phyloP scores from a whole-genome alignment of 2,329 filamentous ascomycete genomes.

The Epichloe bromicola region DNA sequence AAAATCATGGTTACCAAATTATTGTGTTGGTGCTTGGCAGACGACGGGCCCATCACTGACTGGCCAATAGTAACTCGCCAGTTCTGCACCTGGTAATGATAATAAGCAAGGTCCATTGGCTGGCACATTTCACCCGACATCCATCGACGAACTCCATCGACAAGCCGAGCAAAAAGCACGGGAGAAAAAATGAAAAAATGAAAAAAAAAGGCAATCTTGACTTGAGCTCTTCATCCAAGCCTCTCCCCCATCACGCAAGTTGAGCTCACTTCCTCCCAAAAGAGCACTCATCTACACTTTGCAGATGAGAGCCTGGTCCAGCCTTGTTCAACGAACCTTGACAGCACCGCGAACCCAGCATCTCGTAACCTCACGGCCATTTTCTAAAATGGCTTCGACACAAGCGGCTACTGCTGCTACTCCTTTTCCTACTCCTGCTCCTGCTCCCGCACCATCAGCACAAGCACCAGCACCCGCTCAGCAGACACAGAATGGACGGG shows the following conservation, averaged over 20 bases:
- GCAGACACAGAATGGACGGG: constrained; percentile 1
- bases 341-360: not conserved
- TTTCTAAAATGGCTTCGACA: constrained; percentile 7
- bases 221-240: not conserved
- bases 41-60: not conserved
- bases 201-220: not conserved
- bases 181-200: not conserved
- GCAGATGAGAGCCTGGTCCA: constrained; percentile 8
- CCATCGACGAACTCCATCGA: too few relatives aligned
- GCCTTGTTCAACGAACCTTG: constrained; percentile 1
- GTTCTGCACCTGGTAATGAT: not conserved
- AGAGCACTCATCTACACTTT: not conserved
- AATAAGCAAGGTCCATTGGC: constrained; percentile 4
- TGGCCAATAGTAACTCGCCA: constrained; percentile 3
- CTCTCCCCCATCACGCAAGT: too few relatives aligned
- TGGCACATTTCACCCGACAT: not conserved
- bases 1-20: too few relatives aligned
- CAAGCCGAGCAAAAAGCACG: not conserved
- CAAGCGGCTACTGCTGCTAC: constrained; percentile 2
- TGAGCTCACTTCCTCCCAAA: too few relatives aligned
- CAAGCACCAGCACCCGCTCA: not conserved
- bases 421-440: not conserved
- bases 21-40: too few relatives aligned
- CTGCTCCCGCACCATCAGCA: not conserved
- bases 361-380: not conserved